Percentiles rank a stretch among this genome's conserved stretches.
Evolutionary conservation across 257 asterid species (phyloP).

Genomic region (Cynanchum wilfordii): DNA sequence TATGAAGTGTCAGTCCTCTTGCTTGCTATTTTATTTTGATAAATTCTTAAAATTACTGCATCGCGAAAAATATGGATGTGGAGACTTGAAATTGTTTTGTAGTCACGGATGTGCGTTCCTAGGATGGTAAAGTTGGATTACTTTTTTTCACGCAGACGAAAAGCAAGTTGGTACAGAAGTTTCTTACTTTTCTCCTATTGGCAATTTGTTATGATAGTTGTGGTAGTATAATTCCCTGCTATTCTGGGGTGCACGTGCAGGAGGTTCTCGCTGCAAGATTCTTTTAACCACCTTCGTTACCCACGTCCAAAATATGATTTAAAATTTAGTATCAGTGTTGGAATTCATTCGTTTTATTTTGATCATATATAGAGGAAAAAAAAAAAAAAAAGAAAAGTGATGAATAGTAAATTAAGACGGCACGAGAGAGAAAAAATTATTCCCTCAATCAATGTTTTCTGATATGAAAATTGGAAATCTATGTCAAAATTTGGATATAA

Average conservation of each 20-base stretch:
- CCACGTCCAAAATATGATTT: background rate
- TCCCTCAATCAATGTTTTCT: background rate
- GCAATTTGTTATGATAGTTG: background rate
- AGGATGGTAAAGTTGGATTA: background rate
- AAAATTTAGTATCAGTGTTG: background rate
- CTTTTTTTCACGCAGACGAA: background rate
- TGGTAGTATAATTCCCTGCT: background rate
- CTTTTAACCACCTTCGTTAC: background rate
- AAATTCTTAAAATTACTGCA: background rate
- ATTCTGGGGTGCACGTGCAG: background rate
- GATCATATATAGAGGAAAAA: background rate
- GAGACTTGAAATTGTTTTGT: constrained; percentile 6
- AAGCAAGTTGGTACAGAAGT: background rate
- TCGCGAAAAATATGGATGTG: constrained; percentile 5
- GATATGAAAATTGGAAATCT: background rate
- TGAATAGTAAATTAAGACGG: background rate
- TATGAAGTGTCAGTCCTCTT: background rate
- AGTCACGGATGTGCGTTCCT: constrained; percentile 1
- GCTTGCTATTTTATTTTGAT: background rate
- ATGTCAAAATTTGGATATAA: too few species aligned
- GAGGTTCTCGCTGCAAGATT: background rate
- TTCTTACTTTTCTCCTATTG: constrained; percentile 4
- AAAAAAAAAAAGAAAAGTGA: background rate
- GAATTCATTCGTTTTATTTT: background rate
- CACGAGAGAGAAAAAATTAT: background rate